phyloP scores from a whole-genome alignment of 257 asterid species.

The Ballota nigra region DNA sequence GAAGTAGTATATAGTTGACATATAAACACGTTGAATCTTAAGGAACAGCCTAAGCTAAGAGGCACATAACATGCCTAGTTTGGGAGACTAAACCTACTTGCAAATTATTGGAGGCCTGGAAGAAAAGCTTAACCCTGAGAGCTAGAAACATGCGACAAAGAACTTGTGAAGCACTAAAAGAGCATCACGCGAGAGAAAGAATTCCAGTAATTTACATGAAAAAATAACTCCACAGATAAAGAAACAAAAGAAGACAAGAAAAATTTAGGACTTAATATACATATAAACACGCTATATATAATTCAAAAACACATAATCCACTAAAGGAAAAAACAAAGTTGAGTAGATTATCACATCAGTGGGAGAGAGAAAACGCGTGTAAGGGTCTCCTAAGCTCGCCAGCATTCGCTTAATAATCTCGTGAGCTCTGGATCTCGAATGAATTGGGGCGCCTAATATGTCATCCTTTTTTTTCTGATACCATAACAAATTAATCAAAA shows the following conservation, averaged over 20 bases:
- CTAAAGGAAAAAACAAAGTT: background rate
- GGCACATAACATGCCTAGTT: background rate
- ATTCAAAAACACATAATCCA: background rate
- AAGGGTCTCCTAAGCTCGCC: slow-evolving; percentile 85
- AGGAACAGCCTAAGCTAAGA: background rate
- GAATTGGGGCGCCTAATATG: slow-evolving; percentile 55
- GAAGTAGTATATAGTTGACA: background rate
- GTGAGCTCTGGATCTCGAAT: slow-evolving; percentile 79
- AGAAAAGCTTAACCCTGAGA: background rate
- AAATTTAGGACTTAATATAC: background rate
- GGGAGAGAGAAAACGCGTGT: slow-evolving; percentile 90
- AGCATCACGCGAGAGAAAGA: background rate
- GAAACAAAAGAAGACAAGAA: background rate
- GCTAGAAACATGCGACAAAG: slow-evolving; percentile 1
- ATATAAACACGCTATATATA: background rate
- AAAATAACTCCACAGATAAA: background rate
- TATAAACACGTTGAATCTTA: background rate
- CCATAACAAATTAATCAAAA: slow-evolving; percentile 11
- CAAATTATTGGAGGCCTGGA: background rate
- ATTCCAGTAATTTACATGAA: background rate
- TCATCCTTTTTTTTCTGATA: slow-evolving; percentile 83
- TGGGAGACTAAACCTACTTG: background rate
- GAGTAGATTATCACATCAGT: slow-evolving; percentile 54
- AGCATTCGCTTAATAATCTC: slow-evolving; percentile 79
- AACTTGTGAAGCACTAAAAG: background rate